Base-by-base conservation (phyloP, 345 rosid genomes). In the Eutrema heterophyllum region DNA sequence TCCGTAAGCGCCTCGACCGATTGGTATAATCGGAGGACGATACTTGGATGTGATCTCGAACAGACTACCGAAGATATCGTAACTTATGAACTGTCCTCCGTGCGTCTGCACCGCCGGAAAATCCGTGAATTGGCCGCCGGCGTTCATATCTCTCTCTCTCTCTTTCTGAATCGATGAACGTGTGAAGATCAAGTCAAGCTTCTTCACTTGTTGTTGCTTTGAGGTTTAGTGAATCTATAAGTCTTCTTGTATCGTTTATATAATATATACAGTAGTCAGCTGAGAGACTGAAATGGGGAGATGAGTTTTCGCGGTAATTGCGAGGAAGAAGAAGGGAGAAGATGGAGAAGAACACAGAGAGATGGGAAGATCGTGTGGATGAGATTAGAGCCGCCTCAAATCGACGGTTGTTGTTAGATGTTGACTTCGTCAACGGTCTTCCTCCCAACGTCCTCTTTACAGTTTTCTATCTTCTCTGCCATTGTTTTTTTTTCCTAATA, bases 1-100 rank as follows among this genome's bases (percentile, higher is more conserved):
- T 26, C 98, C 98, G 62, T 92, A 96, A 4, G 99, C 99, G 45
- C 98, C 98, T 7, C 98, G 97, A 9, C 99, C 99, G 73, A 96
- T 89, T 9, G 99, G 98, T 73, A 69, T 78, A 82, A 96, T 96
- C 77, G 99, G 98, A 71, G 96, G 86, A 51, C 85, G 90, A 78
- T 95, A 95, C 83, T 92, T 95, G 63, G 92, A 53, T 15, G 99
- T 87, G 72, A 90, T 82, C 70, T 96, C 97, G 33, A 96, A 92
- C 12, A 71, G 29, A 78, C 89, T 92, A 13, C 96, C 98, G 78
- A 90, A 92, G 71, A 95, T 89, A 80, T 86, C 79, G 77, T 92
- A 86, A 73, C 86, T 89, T 48, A 84, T 77, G 48, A 74, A 95
- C 64, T 44, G 88, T 9, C 97, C 98, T 4, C 96, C 97, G 71